Conservation (phyloP, 257 asterid species). For the Ilex aquifolium region DNA sequence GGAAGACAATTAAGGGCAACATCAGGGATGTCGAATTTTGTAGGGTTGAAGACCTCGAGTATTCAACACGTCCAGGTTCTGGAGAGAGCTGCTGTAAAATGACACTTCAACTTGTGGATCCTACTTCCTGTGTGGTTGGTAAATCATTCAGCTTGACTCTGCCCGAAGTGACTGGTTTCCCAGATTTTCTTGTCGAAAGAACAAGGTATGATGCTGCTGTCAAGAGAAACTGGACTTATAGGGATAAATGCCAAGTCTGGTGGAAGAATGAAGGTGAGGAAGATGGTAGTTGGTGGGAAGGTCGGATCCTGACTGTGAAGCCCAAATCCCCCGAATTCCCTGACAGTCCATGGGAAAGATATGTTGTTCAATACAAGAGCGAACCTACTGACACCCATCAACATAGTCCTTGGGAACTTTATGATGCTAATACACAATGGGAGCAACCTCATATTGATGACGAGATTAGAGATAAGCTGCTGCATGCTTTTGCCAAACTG, state of each 20-base stretch:
- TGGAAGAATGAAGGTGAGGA: constrained; percentile 86
- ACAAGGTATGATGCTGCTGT: constrained; percentile 75
- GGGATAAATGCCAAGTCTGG: constrained; percentile 93
- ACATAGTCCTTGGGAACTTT: constrained; percentile 98
- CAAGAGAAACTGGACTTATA: constrained; percentile 68
- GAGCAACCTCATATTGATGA: constrained; percentile 70
- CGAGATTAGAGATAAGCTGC: constrained; percentile 46
- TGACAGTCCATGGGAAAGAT: constrained; percentile 97
- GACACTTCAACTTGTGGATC: constrained; percentile 67
- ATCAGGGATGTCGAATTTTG: constrained; percentile 83
- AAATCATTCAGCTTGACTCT: constrained; percentile 67
- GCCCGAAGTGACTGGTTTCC: constrained; percentile 81
- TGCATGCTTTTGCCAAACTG: constrained; percentile 49
- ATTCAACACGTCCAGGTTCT: constrained; percentile 73
- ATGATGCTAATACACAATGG: constrained; percentile 52
- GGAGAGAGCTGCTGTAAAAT: constrained; percentile 97
- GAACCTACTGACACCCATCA: constrained; percentile 68
- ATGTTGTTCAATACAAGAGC: constrained; percentile 70
- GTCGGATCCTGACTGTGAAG: constrained; percentile 63
- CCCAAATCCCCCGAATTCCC: constrained; percentile 72
- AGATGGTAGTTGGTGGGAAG: constrained; percentile 94
- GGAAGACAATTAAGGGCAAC: constrained; percentile 57
- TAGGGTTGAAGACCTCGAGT: constrained; percentile 66
- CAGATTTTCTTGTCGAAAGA: constrained; percentile 92
- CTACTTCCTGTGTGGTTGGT: constrained; percentile 55